Evolutionary conservation across 2,329 filamentous ascomycete species (phyloP).

Genomic region (Venturia oleaginea): DNA sequence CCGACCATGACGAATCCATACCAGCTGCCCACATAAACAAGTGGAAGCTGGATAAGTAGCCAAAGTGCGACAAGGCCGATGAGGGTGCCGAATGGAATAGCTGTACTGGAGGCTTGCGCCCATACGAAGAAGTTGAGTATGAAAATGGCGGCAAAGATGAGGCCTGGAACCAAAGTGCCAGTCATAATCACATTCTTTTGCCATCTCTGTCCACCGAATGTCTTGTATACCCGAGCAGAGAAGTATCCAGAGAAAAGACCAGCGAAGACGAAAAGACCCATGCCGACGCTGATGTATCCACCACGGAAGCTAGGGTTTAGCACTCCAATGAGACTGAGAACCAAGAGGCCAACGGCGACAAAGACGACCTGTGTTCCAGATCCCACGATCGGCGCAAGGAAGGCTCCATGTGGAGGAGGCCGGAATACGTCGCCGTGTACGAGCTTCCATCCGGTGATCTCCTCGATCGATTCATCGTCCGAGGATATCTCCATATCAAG

Average conservation of each 20-base stretch:
- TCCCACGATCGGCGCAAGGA: slow-evolving; percentile 72
- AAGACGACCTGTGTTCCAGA: slow-evolving; percentile 82
- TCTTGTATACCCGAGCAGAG: slow-evolving; percentile 73
- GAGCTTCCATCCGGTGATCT: slow-evolving; percentile 80
- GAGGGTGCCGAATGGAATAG: slow-evolving; percentile 73
- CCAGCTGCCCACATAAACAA: slow-evolving; percentile 74
- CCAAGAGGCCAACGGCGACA: slow-evolving; percentile 64
- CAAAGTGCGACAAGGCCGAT: slow-evolving; percentile 65
- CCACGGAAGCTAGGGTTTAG: slow-evolving; percentile 84
- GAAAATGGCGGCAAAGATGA: slow-evolving; percentile 66
- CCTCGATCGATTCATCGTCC: slow-evolving; percentile 67
- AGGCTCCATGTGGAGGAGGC: slow-evolving; percentile 56
- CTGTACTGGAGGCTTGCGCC: slow-evolving; percentile 81
- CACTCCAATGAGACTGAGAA: slow-evolving; percentile 65
- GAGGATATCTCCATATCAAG: slow-evolving; percentile 47
- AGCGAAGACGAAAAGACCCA: slow-evolving; percentile 75
- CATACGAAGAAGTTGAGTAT: slow-evolving; percentile 82
- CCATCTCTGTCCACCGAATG: slow-evolving; percentile 68
- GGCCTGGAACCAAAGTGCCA: slow-evolving; percentile 67
- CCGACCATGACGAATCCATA: slow-evolving; percentile 60
- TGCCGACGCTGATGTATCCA: slow-evolving; percentile 75
- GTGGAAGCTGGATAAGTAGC: slow-evolving; percentile 76
- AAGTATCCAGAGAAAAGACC: slow-evolving; percentile 83
- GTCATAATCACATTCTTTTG: slow-evolving; percentile 66
- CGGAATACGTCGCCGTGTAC: slow-evolving; percentile 85